A percentile compares a stretch with the other conserved stretches of the same genome.
phyloP scores from a whole-genome alignment of 164 flowering plant genomes.

The Paratinospora sagittata region DNA sequence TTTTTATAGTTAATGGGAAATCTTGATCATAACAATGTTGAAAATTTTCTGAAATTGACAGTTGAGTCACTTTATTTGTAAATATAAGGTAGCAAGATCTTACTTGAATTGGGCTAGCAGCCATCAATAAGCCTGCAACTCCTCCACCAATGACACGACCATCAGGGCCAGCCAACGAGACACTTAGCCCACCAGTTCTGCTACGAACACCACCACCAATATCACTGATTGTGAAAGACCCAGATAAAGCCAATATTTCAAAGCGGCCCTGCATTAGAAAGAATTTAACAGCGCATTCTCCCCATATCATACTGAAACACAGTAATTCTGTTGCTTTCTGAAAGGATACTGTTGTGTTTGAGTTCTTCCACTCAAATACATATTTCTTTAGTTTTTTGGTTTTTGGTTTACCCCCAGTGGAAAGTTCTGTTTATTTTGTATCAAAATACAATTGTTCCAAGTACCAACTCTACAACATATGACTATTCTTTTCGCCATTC shows the following conservation, averaged over 20 bases:
- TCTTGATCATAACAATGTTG: neutral
- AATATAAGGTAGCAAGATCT: slow-evolving; percentile 5
- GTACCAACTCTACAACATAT: no score
- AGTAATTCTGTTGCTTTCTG: no score
- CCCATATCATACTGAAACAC: neutral
- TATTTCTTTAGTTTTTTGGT: no score
- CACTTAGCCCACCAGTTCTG: slow-evolving; percentile 68
- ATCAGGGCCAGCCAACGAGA: slow-evolving; percentile 86
- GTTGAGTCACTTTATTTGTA: neutral
- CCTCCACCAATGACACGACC: slow-evolving; percentile 89
- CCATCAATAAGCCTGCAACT: slow-evolving; percentile 61
- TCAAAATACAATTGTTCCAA: no score
- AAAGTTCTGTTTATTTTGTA: no score
- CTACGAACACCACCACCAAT: slow-evolving; percentile 45
- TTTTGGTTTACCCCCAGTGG: no score
- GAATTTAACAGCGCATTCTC: neutral
- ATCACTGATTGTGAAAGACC: slow-evolving; percentile 55
- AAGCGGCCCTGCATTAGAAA: slow-evolving; percentile 66
- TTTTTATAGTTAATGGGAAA: neutral
- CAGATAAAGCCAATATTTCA: slow-evolving; percentile 71
- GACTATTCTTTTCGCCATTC: no score
- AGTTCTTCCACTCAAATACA: no score
- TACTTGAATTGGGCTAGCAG: slow-evolving; percentile 87
- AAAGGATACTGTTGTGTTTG: no score
- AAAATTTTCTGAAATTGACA: neutral